phyloP scores from a whole-genome alignment of 805 yeast species.

The Komagataella ulmi region DNA sequence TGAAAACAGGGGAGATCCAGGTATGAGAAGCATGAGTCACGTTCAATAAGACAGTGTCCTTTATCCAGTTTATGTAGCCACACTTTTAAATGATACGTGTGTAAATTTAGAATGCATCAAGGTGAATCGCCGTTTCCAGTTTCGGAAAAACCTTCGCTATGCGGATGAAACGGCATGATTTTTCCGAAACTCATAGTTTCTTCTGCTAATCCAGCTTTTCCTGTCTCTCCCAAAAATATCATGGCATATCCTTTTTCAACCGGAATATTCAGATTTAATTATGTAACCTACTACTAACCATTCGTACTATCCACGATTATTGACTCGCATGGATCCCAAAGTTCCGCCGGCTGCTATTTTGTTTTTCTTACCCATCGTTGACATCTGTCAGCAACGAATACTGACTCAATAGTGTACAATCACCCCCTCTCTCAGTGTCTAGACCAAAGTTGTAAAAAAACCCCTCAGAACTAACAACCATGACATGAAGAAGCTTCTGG shows the following conservation, averaged over 20 bases:
- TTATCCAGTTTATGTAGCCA: neutral
- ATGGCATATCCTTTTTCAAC: too few relatives aligned
- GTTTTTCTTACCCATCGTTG: neutral
- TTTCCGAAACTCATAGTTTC: neutral
- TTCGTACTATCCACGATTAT: neutral
- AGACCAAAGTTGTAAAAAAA: slow-evolving; percentile 72
- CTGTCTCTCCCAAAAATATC: neutral
- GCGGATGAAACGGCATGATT: neutral
- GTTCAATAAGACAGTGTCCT: neutral
- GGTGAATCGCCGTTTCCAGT: neutral
- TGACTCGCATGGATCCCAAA: neutral
- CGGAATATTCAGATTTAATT: neutral
- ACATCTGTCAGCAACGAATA: slow-evolving; percentile 28
- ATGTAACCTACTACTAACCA: neutral
- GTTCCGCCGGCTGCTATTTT: neutral
- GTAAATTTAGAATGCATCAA: neutral
- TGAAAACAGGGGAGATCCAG: neutral
- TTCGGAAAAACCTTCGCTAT: neutral
- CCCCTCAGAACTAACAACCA: slow-evolving; percentile 83
- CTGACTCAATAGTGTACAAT: slow-evolving; percentile 71
- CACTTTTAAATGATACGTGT: neutral
- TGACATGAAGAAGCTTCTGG: slow-evolving; percentile 32
- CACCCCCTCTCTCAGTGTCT: slow-evolving; percentile 88
- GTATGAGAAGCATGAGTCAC: neutral
- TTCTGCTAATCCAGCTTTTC: neutral